Evolutionary conservation across 441 rosid genomes (phyloP).

Genomic region (Biscutella laevigata): DNA sequence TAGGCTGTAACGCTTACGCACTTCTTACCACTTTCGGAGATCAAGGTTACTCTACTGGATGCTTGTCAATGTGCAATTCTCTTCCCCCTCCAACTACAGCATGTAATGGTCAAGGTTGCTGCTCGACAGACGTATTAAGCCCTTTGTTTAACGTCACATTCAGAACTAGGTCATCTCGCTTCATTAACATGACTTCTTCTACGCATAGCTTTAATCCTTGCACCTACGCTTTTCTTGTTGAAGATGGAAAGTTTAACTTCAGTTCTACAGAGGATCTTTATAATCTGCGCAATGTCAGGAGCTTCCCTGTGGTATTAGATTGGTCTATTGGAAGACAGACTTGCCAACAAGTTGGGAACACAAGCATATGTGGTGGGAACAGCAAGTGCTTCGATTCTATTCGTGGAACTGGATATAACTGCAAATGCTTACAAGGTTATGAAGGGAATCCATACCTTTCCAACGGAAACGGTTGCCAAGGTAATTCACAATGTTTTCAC

Average conservation of each 20-base stretch:
- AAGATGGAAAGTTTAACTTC: background rate
- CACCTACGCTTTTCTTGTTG: background rate
- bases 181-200: background rate
- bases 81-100: background rate
- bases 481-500: background rate
- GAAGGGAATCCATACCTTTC: slow-evolving; percentile 12
- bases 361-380: background rate
- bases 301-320: background rate
- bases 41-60: background rate
- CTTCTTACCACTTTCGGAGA: fast-evolving
- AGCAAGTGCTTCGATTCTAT: background rate
- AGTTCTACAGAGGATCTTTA: background rate
- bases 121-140: background rate
- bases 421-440: background rate
- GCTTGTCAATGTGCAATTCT: background rate
- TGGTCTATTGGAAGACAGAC: background rate
- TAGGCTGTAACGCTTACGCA: background rate
- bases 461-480: slow-evolving; percentile 11
- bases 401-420: background rate
- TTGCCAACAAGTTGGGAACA: background rate
- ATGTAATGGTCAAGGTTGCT: background rate
- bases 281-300: background rate
- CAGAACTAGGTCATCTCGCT: too few species aligned
- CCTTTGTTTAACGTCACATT: too few species aligned
- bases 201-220: background rate